Base-by-base conservation (phyloP, 1,284 basidiomycete genomes). In the Ceratobasidium theobromae region DNA sequence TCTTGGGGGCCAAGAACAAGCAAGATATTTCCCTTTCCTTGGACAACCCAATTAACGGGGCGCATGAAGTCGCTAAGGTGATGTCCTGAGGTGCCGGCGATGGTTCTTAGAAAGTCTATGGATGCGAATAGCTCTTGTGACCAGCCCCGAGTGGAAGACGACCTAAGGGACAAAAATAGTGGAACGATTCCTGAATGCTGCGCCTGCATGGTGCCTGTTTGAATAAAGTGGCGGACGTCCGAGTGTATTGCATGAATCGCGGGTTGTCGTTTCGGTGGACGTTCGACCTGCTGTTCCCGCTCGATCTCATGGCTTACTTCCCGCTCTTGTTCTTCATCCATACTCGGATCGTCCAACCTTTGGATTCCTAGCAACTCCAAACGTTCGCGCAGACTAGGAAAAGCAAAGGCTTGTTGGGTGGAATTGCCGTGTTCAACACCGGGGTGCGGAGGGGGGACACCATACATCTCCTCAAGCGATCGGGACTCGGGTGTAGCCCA, bases 281-380 rank as follows among this genome's bases (percentile, higher is more conserved):
- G 33, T 18, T 68, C 51, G 27, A 66, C 30, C 28, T 68, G 65
- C 4, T 21, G 65, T 32, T 68, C 65, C 21, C n/a, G n/a, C 43
- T 66, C 65, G 14, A 68, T 18, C n/a, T 68, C 67, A 23, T 45
- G 43, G 11, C 68, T 70, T 1, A 83, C 73, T 68, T 84, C 82
- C 14, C 80, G 74, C 58, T 84, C 82, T 67, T 83, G 82, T 66
- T 83, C 82, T 69, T 84, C 81, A 4, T 77, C 77, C 66, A 80
- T 69, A n/a, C 55, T 32, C 32, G 55, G 41, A 46, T 58, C 55
- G 1, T 21, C 41, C 8, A 57, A 9, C 23, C 14, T 11, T 9
- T 21, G 23, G 14, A 32, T 28, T 12, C 54, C 54, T 1, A 46
- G 25, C 2, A 4, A 8, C 14, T 35, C 23, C 3, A 53, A 33